A percentile compares a stretch with the other conserved stretches of the same genome.
Conservation (phyloP, 2,329 filamentous ascomycete species). For the Trichoderma oligosporum region DNA sequence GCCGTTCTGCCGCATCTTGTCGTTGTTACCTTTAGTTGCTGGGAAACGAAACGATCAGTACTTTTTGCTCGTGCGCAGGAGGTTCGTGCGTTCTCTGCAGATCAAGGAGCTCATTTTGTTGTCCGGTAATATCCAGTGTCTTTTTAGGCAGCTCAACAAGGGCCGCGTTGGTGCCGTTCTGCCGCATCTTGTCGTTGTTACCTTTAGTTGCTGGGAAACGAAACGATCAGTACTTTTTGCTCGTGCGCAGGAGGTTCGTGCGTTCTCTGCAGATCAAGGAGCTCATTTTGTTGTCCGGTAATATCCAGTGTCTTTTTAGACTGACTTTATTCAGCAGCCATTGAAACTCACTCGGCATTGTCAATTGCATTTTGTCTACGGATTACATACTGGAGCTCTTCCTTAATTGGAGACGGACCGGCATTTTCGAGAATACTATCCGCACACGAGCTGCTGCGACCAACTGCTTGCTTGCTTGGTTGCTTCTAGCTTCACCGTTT, state of each 20-base stretch:
- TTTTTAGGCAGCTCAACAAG: not conserved
- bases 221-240: not conserved
- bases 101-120: not conserved
- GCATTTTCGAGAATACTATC: too few relatives aligned
- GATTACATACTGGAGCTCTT: too few relatives aligned
- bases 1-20: not conserved
- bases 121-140: too few relatives aligned
- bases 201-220: constrained; percentile 8
- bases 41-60: constrained; percentile 9
- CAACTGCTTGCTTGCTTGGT: not conserved
- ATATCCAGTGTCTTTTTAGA: too few relatives aligned
- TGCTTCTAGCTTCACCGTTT: not conserved
- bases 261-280: not conserved
- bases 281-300: too few relatives aligned
- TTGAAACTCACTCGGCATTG: not conserved
- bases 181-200: not conserved
- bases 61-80: constrained; percentile 1
- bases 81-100: constrained; percentile 8
- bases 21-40: not conserved
- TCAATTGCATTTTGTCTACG: too few relatives aligned
- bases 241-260: constrained; percentile 8
- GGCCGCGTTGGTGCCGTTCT: not conserved
- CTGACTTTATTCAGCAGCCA: not conserved
- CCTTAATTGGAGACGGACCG: too few relatives aligned
- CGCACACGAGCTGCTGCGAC: too few relatives aligned